Conservation (phyloP, 2,329 filamentous ascomycete genomes). For the Penicillium sp. region DNA sequence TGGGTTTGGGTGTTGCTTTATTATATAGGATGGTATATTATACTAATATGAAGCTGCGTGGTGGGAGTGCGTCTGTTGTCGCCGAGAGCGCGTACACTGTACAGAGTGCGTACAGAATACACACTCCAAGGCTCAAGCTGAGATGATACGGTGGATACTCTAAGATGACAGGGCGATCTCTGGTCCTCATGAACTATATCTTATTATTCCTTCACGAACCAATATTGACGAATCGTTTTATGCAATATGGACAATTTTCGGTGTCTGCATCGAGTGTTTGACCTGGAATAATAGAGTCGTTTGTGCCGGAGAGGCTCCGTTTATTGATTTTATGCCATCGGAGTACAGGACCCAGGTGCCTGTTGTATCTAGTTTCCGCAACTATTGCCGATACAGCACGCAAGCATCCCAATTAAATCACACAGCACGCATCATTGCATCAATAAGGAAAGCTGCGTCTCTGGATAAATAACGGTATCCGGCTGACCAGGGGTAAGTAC, state of each 20-base stretch:
- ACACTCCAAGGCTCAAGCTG: neutral
- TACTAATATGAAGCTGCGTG: no score
- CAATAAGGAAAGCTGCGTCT: no score
- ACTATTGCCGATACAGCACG: neutral
- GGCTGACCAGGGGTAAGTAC: slow-evolving; percentile 4
- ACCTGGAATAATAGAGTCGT: no score
- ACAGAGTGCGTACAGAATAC: neutral
- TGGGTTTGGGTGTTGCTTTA: no score
- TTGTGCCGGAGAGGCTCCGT: neutral
- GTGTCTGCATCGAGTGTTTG: no score
- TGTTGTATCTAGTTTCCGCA: neutral
- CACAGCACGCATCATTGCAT: no score
- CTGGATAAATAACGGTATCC: neutral
- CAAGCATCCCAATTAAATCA: no score
- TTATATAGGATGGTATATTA: no score
- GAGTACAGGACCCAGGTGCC: neutral
- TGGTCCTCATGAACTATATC: neutral
- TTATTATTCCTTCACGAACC: neutral
- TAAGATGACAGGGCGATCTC: neutral
- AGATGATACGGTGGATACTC: neutral
- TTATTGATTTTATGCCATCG: neutral
- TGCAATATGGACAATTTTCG: no score
- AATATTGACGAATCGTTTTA: neutral
- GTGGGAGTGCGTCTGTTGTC: no score
- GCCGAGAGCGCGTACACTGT: no score